Percentiles rank a stretch among this genome's conserved stretches.
Conservation (phyloP, 768 basidiomycete species). For the Sporobolomyces pararoseus region DNA sequence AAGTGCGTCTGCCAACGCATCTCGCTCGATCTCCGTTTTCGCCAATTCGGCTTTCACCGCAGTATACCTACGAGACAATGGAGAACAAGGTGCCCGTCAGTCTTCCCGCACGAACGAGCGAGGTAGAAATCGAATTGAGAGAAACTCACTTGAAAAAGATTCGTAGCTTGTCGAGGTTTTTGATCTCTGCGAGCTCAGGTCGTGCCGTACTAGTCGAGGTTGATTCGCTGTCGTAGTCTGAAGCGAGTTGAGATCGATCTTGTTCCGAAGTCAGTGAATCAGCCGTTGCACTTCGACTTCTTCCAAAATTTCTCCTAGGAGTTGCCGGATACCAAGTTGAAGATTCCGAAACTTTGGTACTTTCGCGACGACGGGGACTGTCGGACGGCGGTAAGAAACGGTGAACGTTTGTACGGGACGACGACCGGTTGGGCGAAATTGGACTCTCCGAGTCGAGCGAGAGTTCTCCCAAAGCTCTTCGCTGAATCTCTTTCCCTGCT, state of each 20-base stretch:
- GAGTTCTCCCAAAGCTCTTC: neutral
- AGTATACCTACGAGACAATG: conserved; percentile 11
- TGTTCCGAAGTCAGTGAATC: neutral
- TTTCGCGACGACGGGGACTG: neutral
- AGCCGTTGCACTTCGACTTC: neutral
- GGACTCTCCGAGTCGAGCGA: neutral
- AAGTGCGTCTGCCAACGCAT: conserved; percentile 29
- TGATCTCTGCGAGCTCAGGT: conserved; percentile 13
- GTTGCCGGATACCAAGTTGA: conserved; percentile 26
- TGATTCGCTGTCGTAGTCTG: neutral
- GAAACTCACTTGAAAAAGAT: conserved; percentile 37
- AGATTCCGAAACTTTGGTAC: neutral
- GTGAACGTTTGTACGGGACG: neutral
- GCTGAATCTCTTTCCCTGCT: conserved; percentile 1
- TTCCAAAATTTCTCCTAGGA: neutral
- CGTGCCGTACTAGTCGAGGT: conserved; percentile 1
- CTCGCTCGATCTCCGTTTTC: conserved; percentile 31
- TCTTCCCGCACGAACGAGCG: conserved; percentile 2
- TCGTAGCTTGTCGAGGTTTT: conserved; percentile 39
- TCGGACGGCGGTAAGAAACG: neutral
- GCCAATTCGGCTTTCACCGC: conserved; percentile 23
- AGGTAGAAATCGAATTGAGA: neutral
- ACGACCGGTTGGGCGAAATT: neutral
- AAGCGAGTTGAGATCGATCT: neutral
- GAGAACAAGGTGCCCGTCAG: too few relatives aligned